These are phyloP conservation scores for Trypanosoma platydactyli DNA, from an alignment of 208 protist genomes.

Conservation along the genomic window DNA sequence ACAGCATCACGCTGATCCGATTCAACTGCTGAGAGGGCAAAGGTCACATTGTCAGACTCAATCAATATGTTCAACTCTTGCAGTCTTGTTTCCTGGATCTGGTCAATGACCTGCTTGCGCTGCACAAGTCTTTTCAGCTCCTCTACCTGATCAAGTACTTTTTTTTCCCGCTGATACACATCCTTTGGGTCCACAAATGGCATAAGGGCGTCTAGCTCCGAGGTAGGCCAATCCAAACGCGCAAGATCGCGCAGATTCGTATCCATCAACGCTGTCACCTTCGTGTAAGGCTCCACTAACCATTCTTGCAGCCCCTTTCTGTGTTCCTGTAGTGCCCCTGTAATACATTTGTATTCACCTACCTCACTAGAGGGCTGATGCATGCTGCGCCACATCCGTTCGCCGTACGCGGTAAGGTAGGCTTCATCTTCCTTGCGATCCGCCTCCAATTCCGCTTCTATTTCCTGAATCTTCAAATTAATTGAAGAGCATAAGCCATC, in stretches of 20 bases:
- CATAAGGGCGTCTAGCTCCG: constrained; percentile 82
- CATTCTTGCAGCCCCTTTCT: constrained; percentile 49
- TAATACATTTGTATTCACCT: constrained; percentile 56
- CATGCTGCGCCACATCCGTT: constrained; percentile 73
- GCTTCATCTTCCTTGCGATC: constrained; percentile 50
- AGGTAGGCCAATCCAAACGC: constrained; percentile 69
- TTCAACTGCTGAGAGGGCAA: constrained; percentile 66
- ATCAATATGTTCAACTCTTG: constrained; percentile 56
- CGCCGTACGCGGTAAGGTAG: constrained; percentile 66
- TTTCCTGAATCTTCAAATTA: constrained; percentile 53
- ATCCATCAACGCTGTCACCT: constrained; percentile 48
- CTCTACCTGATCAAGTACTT: constrained; percentile 50
- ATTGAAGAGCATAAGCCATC: constrained; percentile 51
- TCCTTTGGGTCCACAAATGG: constrained; percentile 75
- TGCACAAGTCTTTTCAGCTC: constrained; percentile 58
- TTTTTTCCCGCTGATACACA: constrained; percentile 51
- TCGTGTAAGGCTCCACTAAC: constrained; percentile 44
- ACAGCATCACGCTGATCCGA: constrained; percentile 50
- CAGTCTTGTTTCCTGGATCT: constrained; percentile 38
- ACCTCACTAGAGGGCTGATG: constrained; percentile 43
- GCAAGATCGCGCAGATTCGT: constrained; percentile 57
- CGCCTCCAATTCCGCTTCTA: constrained; percentile 51
- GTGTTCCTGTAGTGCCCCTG: constrained; percentile 50
- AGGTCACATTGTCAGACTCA: constrained; percentile 70
- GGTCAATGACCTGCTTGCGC: constrained; percentile 36